phyloP scores from a whole-genome alignment of 169 alveolate genomes.

The Theileria sp. region DNA sequence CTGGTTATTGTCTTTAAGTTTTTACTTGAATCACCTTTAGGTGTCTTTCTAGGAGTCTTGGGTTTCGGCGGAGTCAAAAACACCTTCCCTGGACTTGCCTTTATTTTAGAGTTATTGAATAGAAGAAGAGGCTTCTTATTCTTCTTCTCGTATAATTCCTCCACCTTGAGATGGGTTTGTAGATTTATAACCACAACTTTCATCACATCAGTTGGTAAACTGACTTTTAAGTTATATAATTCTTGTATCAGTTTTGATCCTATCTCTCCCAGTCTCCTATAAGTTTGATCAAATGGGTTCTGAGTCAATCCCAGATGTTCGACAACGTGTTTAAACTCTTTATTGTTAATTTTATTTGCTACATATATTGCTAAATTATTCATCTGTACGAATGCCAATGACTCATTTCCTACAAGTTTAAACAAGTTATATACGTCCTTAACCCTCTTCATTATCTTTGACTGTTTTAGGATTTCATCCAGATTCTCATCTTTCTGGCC shows the following conservation, averaged over 20 bases:
- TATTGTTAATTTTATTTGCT: conserved; percentile 8
- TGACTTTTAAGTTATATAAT: conserved; percentile 18
- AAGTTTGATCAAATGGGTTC: conserved; percentile 51
- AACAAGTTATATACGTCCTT: conserved; percentile 18
- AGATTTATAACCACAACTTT: conserved; percentile 42
- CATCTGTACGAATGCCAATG: conserved; percentile 49
- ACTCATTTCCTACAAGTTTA: conserved; percentile 27
- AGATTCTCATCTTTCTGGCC: conserved; percentile 3
- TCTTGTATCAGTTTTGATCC: conserved; percentile 23
- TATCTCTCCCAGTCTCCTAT: conserved; percentile 34
- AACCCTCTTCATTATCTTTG: conserved; percentile 44
- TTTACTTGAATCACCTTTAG: neutral
- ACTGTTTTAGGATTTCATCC: conserved; percentile 27
- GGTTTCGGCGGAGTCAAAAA: neutral
- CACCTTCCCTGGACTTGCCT: conserved; percentile 47
- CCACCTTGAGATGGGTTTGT: conserved; percentile 32
- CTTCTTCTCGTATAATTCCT: conserved; percentile 45
- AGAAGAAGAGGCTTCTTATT: conserved; percentile 41
- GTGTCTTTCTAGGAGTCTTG: neutral
- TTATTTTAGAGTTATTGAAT: conserved; percentile 32
- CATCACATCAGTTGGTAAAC: conserved; percentile 48
- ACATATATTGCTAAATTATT: conserved; percentile 41
- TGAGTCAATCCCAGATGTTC: conserved; percentile 3
- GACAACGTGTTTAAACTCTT: conserved; percentile 46
- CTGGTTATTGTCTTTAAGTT: neutral